Evolutionary conservation across 2,329 filamentous ascomycete genomes (phyloP).

Genomic region (Fusarium bactridioides): DNA sequence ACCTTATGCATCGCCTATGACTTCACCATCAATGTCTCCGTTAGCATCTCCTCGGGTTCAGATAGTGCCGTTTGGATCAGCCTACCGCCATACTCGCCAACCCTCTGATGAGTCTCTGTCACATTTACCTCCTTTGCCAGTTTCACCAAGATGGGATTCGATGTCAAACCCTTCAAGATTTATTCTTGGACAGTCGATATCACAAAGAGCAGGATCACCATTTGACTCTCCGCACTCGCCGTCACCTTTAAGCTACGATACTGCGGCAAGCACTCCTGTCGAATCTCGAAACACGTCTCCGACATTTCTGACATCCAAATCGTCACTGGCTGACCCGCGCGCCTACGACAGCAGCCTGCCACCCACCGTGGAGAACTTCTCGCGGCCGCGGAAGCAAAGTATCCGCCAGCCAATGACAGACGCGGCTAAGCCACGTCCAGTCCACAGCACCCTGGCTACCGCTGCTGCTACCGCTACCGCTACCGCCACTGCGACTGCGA

Average conservation of each 20-base stretch:
- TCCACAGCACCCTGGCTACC: constrained; percentile 25
- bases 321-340: constrained; percentile 47
- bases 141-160: constrained; percentile 57
- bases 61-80: constrained; percentile 35
- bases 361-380: constrained; percentile 64
- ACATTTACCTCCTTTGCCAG: constrained; percentile 47
- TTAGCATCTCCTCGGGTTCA: constrained; percentile 36
- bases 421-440: constrained; percentile 42
- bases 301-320: constrained; percentile 43
- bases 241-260: constrained; percentile 37
- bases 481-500: neutral
- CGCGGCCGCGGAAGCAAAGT: constrained; percentile 64
- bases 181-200: constrained; percentile 36
- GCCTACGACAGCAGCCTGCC: constrained; percentile 47
- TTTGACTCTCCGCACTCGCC: constrained; percentile 41
- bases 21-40: constrained; percentile 31
- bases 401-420: constrained; percentile 54
- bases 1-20: constrained; percentile 36
- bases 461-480: neutral
- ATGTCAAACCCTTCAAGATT: constrained; percentile 43
- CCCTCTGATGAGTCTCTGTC: constrained; percentile 37
- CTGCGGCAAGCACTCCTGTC: constrained; percentile 31
- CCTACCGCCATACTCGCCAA: constrained; percentile 31
- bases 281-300: constrained; percentile 44
- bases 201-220: constrained; percentile 34